phyloP scores from a whole-genome alignment of 495 filamentous ascomycete genomes.

The Tetracladium marchalianum region DNA sequence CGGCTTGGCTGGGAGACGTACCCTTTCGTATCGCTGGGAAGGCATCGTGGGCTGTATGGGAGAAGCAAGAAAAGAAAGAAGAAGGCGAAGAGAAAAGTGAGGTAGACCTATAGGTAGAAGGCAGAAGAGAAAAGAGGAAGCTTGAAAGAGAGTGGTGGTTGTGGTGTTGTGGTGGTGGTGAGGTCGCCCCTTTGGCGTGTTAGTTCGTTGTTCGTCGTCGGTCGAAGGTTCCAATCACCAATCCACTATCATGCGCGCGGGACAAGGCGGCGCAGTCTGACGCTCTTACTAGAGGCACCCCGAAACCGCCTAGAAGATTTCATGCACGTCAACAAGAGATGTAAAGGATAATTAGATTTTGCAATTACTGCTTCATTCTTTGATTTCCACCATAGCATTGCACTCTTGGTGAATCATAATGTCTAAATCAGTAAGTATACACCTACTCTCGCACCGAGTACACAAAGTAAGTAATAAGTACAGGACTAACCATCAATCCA shows the following conservation, averaged over 20 bases:
- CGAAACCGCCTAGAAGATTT: no score
- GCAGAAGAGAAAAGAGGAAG: slow-evolving; percentile 18
- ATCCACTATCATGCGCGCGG: no score
- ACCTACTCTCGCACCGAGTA: background rate
- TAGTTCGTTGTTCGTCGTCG: no score
- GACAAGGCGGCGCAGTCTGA: no score
- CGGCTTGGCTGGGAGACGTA: slow-evolving; percentile 32
- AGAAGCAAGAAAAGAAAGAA: slow-evolving; percentile 4
- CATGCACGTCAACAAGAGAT: no score
- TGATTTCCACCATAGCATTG: background rate
- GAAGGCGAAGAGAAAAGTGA: slow-evolving; percentile 12
- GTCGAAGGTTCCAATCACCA: no score
- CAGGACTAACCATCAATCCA: slow-evolving; percentile 2
- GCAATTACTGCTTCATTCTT: background rate
- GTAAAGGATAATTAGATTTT: no score
- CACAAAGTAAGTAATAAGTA: background rate
- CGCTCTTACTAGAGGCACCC: no score
- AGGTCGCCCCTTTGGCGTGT: background rate
- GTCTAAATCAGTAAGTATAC: slow-evolving; percentile 11
- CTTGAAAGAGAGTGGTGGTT: slow-evolving; percentile 7
- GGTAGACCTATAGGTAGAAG: slow-evolving; percentile 9
- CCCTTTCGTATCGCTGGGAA: slow-evolving; percentile 79
- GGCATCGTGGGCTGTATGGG: slow-evolving; percentile 38
- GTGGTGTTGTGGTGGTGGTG: background rate
- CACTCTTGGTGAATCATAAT: slow-evolving; percentile 8